Evolutionary conservation across 2,329 filamentous ascomycete genomes (phyloP), one percentile per base, ranked within the genome.

Genomic region (Neobulgaria alba): DNA sequence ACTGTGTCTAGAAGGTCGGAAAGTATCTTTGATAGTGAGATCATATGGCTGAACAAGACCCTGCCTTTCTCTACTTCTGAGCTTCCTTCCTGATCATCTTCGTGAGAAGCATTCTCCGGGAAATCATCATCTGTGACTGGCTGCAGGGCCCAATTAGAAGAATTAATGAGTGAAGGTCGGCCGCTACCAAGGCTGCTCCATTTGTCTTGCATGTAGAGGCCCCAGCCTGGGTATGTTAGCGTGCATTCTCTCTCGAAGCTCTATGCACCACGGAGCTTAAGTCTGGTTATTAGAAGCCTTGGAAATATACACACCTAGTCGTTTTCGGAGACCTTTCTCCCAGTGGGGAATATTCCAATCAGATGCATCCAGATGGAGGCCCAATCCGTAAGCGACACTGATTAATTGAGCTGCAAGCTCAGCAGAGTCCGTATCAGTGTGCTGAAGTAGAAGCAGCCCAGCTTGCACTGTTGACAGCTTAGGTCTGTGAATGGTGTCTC

Each of bases 131-230:
- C 58, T 14, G 59, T 61, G 5, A 72, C 60, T 2, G 60, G 54
- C 19, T 62, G 61, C 2, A 78, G 67, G 17, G 69, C 69, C 76
- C 77, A 80, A 50, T 77, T 73, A 5, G 63, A 64, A 3, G 64
- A 58, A 4, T 63, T 63, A 17, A 79, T 72, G 38, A 77, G 68
- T 17, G 69, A 72, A 9, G 73, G 74, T 18, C 75, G 64, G 5
- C 76, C 75, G 48, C 75, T 71, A 19, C 74, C 68, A 29, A 77
- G 63, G 2, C 72, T 67, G 2, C 71, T 69, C 75, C 72, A 79
- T 51, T 73, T 77, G 47, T 82, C 78, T 53, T 82, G 77, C 66
- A 79, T 76, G 47, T 72, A 82, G 0, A 80, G 58, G 2, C 71
- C 77, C 78, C 79, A 83, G 0, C 73, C 76, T n/a, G n/a, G n/a